Evolutionary conservation across 148 eudicot species (phyloP).

Genomic region (Vaccinium corymbosum): DNA sequence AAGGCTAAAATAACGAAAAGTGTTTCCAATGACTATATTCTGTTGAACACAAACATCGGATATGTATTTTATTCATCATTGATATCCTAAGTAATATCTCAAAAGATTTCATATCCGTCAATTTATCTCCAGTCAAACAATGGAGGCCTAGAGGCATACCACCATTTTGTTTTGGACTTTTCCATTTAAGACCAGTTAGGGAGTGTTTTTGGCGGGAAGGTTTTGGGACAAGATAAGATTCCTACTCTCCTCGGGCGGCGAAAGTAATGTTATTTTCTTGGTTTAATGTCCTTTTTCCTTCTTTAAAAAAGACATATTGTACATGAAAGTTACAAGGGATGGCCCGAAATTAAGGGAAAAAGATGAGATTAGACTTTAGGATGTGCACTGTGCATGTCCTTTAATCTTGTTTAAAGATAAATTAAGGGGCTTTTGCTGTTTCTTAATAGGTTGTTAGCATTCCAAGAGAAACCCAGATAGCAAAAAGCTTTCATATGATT

Average conservation of each 20-base stretch:
- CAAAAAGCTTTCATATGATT: neutral
- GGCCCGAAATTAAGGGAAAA: constrained; percentile 1
- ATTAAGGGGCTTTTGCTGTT: neutral
- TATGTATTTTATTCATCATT: too few relatives aligned
- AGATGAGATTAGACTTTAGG: neutral
- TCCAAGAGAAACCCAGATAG: neutral
- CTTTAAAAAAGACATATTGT: neutral
- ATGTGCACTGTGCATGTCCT: neutral
- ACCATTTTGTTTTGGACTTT: neutral
- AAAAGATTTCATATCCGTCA: too few relatives aligned
- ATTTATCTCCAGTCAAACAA: neutral
- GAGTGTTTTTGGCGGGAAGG: neutral
- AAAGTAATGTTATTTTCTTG: neutral
- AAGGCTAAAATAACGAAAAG: too few relatives aligned
- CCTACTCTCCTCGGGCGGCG: constrained; percentile 7
- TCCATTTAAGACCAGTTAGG: neutral
- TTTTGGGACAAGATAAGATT: constrained; percentile 1
- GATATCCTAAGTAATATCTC: too few relatives aligned
- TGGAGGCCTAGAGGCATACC: too few relatives aligned
- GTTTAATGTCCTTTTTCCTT: neutral
- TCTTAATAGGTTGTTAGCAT: neutral
- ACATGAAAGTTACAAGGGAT: neutral
- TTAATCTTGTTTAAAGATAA: neutral
- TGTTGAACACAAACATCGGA: too few relatives aligned
- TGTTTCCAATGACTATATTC: too few relatives aligned